Evolutionary conservation across 371 early-diverging fungal species (phyloP), one percentile per base, ranked within the genome.

Genomic region (Lichtheimia ornata): DNA sequence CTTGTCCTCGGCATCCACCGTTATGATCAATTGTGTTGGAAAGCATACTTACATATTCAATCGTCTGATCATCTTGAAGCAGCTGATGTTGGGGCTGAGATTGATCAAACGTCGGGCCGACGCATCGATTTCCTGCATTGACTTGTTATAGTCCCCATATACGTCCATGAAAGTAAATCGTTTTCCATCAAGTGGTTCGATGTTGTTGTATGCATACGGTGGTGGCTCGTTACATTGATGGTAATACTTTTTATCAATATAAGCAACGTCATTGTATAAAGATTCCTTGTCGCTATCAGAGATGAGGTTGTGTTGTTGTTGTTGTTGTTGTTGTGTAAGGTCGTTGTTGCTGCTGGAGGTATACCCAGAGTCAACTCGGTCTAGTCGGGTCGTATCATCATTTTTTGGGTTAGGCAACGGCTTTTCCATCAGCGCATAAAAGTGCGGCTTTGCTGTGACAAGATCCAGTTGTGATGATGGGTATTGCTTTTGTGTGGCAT

Each of bases 241-340:
- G 35, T 79, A 79, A 49, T 79, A 79, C 0, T 70, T 79, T 14
- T 70, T 59, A 57, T 79, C 76, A 28, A 79, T 64, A 27, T 79
- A 79, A 14, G 42, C 58, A 2, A 79, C 54, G 58, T 79, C 79
- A 41, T 72, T 53, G n/a, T 57, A 58, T 24, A 76, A 22, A 41
- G 18, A 18, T 28, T 53, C 43, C 2, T 30, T 20, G 24, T 51
- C 22, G 25, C 22, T 43, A 50, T 50, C 43, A 12, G 27, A 35
- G 41, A n/a, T n/a, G n/a, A n/a, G n/a, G n/a, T n/a, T n/a, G n/a
- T n/a, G n/a, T 58, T 15, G 58, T 11, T 4, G 35, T 35, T 35
- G 11, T 22, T 22, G 22, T 22, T 18, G 35, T 17, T 30, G 53
- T 18, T 35, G 54, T 14, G 27, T 27, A 53, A 27, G 15, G 27